Percentiles rank a stretch among this genome's conserved stretches.
phyloP scores from a whole-genome alignment of 306 rosid genomes.

The Aeschynomene evenia region DNA sequence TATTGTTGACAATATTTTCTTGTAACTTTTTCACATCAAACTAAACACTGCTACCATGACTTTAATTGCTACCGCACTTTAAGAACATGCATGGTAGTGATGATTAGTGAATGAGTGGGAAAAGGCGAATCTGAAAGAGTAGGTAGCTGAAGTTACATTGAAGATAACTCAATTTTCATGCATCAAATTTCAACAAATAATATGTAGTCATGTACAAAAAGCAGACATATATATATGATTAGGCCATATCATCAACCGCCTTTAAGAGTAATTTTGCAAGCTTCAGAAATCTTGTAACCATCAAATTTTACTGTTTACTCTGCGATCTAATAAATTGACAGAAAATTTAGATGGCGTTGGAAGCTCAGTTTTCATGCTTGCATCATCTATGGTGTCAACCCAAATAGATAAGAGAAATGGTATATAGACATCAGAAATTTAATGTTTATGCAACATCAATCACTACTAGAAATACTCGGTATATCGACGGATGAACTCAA shows the following conservation, averaged over 20 bases:
- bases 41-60: too few relatives aligned
- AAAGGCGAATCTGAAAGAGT: background rate
- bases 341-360: background rate
- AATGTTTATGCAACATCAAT: too few relatives aligned
- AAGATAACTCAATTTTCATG: background rate
- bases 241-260: background rate
- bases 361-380: constrained; percentile 3
- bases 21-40: too few relatives aligned
- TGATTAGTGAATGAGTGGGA: background rate
- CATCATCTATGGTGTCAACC: constrained; percentile 22
- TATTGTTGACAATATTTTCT: too few relatives aligned
- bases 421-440: too few relatives aligned
- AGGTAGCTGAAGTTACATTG: too few relatives aligned
- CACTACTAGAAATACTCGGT: too few relatives aligned
- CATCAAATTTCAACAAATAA: background rate
- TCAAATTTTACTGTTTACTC: background rate
- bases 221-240: background rate
- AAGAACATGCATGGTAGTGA: too few relatives aligned
- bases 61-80: too few relatives aligned
- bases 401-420: background rate
- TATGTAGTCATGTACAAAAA: background rate
- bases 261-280: background rate
- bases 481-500: too few relatives aligned
- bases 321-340: background rate
- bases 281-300: background rate